Conservation (phyloP, 1,139 yeast species). For the Candida labiduridarum region DNA sequence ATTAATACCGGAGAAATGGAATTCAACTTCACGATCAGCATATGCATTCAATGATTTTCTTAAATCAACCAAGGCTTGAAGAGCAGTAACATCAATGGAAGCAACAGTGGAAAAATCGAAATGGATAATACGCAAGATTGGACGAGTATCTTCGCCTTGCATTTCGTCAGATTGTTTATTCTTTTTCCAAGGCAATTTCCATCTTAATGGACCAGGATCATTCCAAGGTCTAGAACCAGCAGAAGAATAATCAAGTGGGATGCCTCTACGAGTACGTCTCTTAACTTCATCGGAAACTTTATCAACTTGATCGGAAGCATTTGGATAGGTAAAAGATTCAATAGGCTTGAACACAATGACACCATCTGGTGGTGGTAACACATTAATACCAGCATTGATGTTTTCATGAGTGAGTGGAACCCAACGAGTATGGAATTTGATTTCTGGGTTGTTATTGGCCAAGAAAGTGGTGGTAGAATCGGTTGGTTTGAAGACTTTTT, state of each 20-base stretch:
- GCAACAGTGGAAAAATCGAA: constrained; percentile 81
- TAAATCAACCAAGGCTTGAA: constrained; percentile 77
- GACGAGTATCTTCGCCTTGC: constrained; percentile 53
- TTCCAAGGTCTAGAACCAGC: constrained; percentile 89
- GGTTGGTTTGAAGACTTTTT: constrained; percentile 20
- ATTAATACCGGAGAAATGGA: constrained; percentile 83
- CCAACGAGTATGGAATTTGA: constrained; percentile 71
- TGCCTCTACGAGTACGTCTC: constrained; percentile 62
- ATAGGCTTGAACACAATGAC: constrained; percentile 82
- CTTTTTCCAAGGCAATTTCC: constrained; percentile 37
- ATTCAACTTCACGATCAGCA: constrained; percentile 84
- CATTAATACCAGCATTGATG: constrained; percentile 58
- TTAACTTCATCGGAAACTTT: constrained; percentile 69
- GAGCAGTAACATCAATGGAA: constrained; percentile 75
- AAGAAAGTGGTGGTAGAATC: constrained; percentile 21
- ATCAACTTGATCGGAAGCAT: constrained; percentile 75
- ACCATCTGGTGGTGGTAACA: constrained; percentile 87
- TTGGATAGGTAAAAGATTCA: constrained; percentile 82
- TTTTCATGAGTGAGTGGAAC: constrained; percentile 66
- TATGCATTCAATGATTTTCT: constrained; percentile 71
- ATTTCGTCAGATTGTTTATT: constrained; percentile 14
- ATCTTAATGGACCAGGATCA: constrained; percentile 72
- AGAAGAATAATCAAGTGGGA: constrained; percentile 40
- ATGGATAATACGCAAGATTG: constrained; percentile 69
- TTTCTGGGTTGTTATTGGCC: constrained; percentile 27